phyloP scores from a whole-genome alignment of 2,329 filamentous ascomycete genomes.

The Hawksworthiomyces lignivorus region DNA sequence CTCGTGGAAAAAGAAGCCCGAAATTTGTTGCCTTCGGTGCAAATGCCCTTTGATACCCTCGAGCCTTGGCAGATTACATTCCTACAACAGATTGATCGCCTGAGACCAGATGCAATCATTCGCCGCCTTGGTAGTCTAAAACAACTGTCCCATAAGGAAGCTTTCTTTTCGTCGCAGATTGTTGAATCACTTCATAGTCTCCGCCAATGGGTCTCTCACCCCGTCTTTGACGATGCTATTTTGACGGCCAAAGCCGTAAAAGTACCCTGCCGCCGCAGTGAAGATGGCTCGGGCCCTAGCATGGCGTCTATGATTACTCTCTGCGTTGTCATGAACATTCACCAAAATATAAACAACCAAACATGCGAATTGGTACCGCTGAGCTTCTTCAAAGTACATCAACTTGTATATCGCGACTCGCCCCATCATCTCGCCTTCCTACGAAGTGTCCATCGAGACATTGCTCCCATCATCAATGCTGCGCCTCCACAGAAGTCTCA shows the following conservation, averaged over 20 bases:
- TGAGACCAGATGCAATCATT: slow-evolving; percentile 31
- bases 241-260: slow-evolving; percentile 35
- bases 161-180: slow-evolving; percentile 37
- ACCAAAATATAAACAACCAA: slow-evolving; percentile 34
- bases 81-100: slow-evolving; percentile 40
- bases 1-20: slow-evolving; percentile 48
- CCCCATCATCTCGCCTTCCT: slow-evolving; percentile 11
- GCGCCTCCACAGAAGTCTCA: neutral
- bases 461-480: slow-evolving; percentile 8
- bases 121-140: slow-evolving; percentile 30
- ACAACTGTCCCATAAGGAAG: slow-evolving; percentile 31
- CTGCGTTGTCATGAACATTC: slow-evolving; percentile 40
- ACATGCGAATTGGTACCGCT: slow-evolving; percentile 41
- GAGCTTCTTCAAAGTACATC: slow-evolving; percentile 38
- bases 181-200: slow-evolving; percentile 33
- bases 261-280: slow-evolving; percentile 28
- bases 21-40: slow-evolving; percentile 53
- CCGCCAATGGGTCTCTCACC: slow-evolving; percentile 33
- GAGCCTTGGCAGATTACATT: slow-evolving; percentile 49
- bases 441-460: slow-evolving; percentile 10
- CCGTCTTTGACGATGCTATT: slow-evolving; percentile 37
- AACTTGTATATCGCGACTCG: slow-evolving; percentile 10
- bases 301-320: slow-evolving; percentile 31
- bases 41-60: slow-evolving; percentile 44
- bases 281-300: slow-evolving; percentile 3